Base-by-base conservation (phyloP, 805 yeast species). In the Spathaspora boniae region DNA sequence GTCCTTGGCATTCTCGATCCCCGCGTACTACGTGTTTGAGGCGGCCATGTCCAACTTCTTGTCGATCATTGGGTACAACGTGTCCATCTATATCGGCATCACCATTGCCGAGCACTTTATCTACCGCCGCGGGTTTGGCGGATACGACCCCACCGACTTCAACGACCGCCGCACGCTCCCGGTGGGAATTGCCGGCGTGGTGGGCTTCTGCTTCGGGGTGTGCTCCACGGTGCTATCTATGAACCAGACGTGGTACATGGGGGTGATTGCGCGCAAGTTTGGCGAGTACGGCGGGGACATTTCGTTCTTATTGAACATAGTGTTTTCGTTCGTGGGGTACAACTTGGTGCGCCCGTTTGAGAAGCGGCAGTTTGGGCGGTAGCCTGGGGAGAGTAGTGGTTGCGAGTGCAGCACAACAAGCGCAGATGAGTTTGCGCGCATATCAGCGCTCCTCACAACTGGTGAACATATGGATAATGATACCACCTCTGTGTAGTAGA, bases 171-270 rank as follows among this genome's bases (percentile, higher is more conserved):
- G 40, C 11, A 51, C 56, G 3, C 29, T 55, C 8, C 65, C 65
- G 6, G 42, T 56, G 7, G 66, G 65, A 2, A 37, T 52, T 34
- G 62, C 62, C 3, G 63, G 64, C 11, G 32, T 53, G 1, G 38
- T 51, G 14, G 65, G 56, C 2, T 58, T 60, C 35, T 36, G 41
- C 9, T 53, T 48, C 29, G 66, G 66, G 5, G 51, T 58, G n/a
- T 54, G 51, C 9, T 54, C 63, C 12, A 54, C 62, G 3, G 57
- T 59, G 1, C 43, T 58, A 12, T 53, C 56, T 17, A 60, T 60
- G 65, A 41, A 54, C 24, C 62, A 60, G 41, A 48, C 57, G 1
- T 60, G 65, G 65, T 60, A 55, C 39, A 47, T 36, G 18, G 66
- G 66, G 3, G 56, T 57, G 5, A 53, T 60, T 21, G 54, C 61